Evolutionary conservation across 2,329 filamentous ascomycete genomes (phyloP).

Genomic region (Cladophialophora carrionii): DNA sequence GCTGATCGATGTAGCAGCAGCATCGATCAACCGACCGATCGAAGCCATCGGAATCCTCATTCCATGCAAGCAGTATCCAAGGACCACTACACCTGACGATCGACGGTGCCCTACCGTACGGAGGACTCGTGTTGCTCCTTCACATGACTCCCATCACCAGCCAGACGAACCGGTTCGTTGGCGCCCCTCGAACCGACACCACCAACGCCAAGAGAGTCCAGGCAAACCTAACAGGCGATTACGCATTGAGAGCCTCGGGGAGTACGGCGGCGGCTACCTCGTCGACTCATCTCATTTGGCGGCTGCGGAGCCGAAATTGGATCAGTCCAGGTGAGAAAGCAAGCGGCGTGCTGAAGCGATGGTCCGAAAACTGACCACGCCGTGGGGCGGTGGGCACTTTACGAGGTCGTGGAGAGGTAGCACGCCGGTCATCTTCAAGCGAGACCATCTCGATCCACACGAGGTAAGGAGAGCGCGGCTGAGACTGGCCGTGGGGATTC

Average conservation of each 20-base stretch:
- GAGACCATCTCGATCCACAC: background rate
- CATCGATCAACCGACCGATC: background rate
- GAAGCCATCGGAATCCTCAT: background rate
- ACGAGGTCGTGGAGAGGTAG: no score
- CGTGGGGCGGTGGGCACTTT: background rate
- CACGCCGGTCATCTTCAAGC: no score
- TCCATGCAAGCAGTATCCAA: background rate
- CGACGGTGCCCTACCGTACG: background rate
- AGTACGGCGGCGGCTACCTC: background rate
- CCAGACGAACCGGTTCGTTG: background rate
- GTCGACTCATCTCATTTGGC: background rate
- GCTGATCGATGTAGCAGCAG: background rate
- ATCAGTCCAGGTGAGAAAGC: background rate
- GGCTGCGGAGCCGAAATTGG: background rate
- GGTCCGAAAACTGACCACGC: background rate
- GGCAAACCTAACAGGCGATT: background rate
- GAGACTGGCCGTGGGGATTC: background rate
- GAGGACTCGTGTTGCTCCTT: background rate
- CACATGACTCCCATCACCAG: background rate
- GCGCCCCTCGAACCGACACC: background rate
- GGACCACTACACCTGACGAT: background rate
- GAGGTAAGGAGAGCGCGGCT: background rate
- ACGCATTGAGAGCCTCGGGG: background rate
- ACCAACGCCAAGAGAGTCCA: background rate
- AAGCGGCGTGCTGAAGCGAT: background rate